Evolutionary conservation across 805 yeast genomes (phyloP).

Genomic region (Lachancea fermentati): DNA sequence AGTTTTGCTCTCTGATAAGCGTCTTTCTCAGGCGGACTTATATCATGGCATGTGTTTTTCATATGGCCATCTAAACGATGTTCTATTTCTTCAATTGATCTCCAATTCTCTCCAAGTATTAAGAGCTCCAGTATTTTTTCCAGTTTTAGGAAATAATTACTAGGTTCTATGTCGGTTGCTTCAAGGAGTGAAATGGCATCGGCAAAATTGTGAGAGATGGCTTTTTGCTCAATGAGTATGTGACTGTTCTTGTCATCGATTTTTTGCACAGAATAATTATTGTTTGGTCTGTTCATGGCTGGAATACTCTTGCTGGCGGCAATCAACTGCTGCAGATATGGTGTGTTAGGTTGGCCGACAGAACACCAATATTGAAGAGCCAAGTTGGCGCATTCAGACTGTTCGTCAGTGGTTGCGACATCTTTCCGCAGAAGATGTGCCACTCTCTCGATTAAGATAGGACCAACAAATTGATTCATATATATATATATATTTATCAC

Average conservation of each 20-base stretch:
- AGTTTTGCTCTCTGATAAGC: slow-evolving; percentile 14
- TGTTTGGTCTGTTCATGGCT: too few species aligned
- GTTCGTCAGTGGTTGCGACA: background rate
- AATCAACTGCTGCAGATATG: background rate
- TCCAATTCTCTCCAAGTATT: slow-evolving; percentile 17
- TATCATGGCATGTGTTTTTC: background rate
- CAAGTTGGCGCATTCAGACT: background rate
- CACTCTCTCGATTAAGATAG: slow-evolving; percentile 7
- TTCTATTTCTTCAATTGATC: slow-evolving; percentile 23
- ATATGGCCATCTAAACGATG: slow-evolving; percentile 12
- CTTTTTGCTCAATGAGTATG: slow-evolving; percentile 7
- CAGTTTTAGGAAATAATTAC: slow-evolving; percentile 13
- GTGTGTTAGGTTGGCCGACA: background rate
- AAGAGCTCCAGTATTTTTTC: slow-evolving; percentile 16
- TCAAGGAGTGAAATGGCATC: slow-evolving; percentile 22
- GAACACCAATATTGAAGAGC: background rate
- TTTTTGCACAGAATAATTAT: too few species aligned
- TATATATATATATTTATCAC: background rate
- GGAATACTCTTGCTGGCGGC: background rate
- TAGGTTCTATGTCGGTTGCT: slow-evolving; percentile 6
- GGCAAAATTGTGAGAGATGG: slow-evolving; percentile 19
- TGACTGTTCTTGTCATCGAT: background rate
- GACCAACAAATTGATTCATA: slow-evolving; percentile 2
- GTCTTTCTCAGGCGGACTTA: slow-evolving; percentile 10
- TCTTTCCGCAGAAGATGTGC: slow-evolving; percentile 2